Percentiles rank a stretch among this genome's conserved stretches.
These are phyloP conservation scores for Umbelopsis vinacea DNA, from an alignment of 192 early-diverging fungal genomes.

Conservation along the genomic window DNA sequence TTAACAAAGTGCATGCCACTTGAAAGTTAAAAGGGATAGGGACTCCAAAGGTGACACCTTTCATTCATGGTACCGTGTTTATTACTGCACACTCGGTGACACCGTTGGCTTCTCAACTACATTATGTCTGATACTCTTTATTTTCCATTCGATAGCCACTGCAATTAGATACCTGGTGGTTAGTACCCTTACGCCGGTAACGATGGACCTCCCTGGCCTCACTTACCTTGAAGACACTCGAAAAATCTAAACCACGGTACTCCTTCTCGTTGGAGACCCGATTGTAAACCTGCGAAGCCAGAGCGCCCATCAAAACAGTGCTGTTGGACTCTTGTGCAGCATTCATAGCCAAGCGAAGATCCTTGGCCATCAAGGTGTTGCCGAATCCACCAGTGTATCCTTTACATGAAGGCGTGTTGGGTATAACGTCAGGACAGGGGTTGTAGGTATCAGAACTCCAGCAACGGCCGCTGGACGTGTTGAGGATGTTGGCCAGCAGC, in stretches of 20 bases:
- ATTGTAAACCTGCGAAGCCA: slow-evolving; percentile 85
- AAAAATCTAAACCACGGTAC: slow-evolving; percentile 85
- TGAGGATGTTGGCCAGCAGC: slow-evolving; percentile 83
- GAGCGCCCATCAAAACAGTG: slow-evolving; percentile 72
- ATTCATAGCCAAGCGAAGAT: slow-evolving; percentile 85
- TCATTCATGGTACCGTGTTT: too few species aligned
- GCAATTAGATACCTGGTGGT: background rate
- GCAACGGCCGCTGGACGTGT: slow-evolving; percentile 87
- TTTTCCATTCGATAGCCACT: slow-evolving; percentile 13
- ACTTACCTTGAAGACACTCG: slow-evolving; percentile 66
- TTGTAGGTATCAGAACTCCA: slow-evolving; percentile 95
- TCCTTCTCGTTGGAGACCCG: slow-evolving; percentile 64
- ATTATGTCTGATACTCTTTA: too few species aligned
- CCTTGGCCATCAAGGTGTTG: slow-evolving; percentile 89
- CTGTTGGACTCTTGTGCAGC: slow-evolving; percentile 77
- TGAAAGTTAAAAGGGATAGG: too few species aligned
- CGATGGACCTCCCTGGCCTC: background rate
- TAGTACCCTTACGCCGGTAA: background rate
- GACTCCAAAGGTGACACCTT: too few species aligned
- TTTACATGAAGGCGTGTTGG: slow-evolving; percentile 75
- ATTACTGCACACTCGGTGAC: too few species aligned
- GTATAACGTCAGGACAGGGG: slow-evolving; percentile 83
- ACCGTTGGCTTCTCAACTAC: too few species aligned
- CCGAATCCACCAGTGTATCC: slow-evolving; percentile 93
- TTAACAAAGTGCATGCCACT: too few species aligned